Conservation (phyloP, 2,329 filamentous ascomycete species). For the Ceratocystis cubensis region DNA sequence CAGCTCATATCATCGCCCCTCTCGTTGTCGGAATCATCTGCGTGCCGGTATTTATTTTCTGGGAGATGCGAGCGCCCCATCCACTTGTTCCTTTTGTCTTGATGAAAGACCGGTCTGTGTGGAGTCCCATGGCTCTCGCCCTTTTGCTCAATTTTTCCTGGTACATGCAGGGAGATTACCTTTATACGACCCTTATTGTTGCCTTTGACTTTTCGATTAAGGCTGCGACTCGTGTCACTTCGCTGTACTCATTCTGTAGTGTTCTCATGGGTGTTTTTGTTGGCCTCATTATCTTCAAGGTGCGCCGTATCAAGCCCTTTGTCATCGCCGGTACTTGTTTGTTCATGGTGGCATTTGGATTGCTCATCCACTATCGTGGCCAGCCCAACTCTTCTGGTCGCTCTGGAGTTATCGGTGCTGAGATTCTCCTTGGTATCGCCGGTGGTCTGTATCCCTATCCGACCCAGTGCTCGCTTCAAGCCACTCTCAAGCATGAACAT, state of each 20-base stretch:
- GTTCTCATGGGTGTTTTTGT: conserved; percentile 46
- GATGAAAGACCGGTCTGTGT: conserved; percentile 51
- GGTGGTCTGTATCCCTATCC: conserved; percentile 49
- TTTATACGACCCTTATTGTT: conserved; percentile 50
- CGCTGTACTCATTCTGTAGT: conserved; percentile 45
- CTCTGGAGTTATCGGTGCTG: conserved; percentile 48
- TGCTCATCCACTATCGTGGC: conserved; percentile 52
- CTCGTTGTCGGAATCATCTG: conserved; percentile 36
- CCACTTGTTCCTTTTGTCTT: conserved; percentile 48
- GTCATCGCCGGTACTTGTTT: conserved; percentile 47
- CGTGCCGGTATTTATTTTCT: conserved; percentile 40
- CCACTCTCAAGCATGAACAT: conserved; percentile 36
- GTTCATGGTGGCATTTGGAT: conserved; percentile 52
- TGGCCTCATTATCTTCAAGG: conserved; percentile 43
- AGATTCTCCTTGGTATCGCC: conserved; percentile 49
- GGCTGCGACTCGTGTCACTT: conserved; percentile 45
- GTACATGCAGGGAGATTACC: conserved; percentile 51
- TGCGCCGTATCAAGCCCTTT: conserved; percentile 50
- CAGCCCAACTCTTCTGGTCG: conserved; percentile 32
- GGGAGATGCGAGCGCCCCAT: conserved; percentile 37
- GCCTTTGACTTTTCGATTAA: conserved; percentile 46
- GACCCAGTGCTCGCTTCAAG: conserved; percentile 35
- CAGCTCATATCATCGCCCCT: conserved; percentile 33
- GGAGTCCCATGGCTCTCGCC: conserved; percentile 49
- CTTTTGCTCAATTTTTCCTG: conserved; percentile 45